These are phyloP conservation scores for Fusarium oxysporum DNA, from an alignment of 2,329 filamentous ascomycete genomes.

Conservation along the genomic window DNA sequence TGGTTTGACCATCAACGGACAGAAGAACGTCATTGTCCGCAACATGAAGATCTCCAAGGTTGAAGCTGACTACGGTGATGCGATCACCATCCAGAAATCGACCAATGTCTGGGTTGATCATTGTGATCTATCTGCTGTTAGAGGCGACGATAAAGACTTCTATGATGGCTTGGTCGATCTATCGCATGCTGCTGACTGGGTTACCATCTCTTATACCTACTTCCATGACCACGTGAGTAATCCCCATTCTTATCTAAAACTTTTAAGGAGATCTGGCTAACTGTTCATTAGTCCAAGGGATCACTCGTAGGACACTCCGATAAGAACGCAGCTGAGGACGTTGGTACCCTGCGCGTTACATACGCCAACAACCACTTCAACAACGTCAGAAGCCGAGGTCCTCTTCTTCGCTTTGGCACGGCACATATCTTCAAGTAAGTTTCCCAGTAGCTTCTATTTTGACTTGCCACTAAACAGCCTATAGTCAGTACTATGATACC, in stretches of 20 bases:
- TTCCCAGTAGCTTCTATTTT: accelerated
- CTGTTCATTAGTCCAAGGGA: constrained; percentile 57
- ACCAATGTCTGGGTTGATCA: constrained; percentile 63
- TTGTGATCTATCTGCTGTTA: constrained; percentile 54
- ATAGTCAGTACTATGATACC: constrained; percentile 40
- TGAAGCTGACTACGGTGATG: constrained; percentile 59
- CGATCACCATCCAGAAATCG: constrained; percentile 60
- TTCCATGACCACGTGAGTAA: constrained; percentile 55
- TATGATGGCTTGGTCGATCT: constrained; percentile 59
- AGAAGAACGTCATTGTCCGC: constrained; percentile 65
- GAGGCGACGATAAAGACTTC: constrained; percentile 55
- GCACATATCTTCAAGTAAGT: constrained; percentile 58
- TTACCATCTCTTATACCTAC: constrained; percentile 57
- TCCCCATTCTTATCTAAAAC: accelerated
- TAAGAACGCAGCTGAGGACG: constrained; percentile 67
- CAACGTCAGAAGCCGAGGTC: constrained; percentile 70
- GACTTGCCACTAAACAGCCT: not conserved
- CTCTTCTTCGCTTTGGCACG: constrained; percentile 71
- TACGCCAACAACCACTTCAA: constrained; percentile 71
- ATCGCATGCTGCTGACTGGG: constrained; percentile 56
- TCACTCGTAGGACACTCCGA: constrained; percentile 72
- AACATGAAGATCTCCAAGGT: constrained; percentile 66
- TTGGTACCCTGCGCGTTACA: constrained; percentile 67
- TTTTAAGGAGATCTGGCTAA: accelerated
- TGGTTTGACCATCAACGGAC: constrained; percentile 31